phyloP scores from a whole-genome alignment of 306 rosid genomes.

The Herpetospermum pedunculosum region DNA sequence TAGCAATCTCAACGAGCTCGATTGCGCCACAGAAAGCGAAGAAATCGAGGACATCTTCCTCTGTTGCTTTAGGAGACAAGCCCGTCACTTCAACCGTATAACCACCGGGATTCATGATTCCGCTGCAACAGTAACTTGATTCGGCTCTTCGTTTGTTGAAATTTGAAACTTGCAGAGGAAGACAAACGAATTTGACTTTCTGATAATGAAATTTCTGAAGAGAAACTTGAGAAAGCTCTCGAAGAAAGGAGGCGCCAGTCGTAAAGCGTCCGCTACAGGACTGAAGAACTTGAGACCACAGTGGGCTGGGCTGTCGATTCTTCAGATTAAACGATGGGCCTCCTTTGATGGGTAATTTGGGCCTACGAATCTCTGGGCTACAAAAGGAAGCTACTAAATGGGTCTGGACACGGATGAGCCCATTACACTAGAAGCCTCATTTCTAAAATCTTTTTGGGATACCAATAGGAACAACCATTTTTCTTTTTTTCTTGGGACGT shows the following conservation, averaged over 20 bases:
- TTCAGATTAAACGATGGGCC: background rate
- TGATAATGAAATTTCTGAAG: background rate
- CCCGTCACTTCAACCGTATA: slow-evolving; percentile 67
- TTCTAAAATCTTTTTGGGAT: too few relatives aligned
- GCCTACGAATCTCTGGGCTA: background rate
- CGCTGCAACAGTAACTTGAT: background rate
- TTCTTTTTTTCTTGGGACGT: too few relatives aligned
- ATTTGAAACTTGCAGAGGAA: background rate
- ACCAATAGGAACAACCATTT: too few relatives aligned
- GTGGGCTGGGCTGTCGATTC: background rate
- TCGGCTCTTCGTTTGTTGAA: background rate
- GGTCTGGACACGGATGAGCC: background rate
- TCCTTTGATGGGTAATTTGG: background rate
- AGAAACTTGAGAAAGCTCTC: background rate
- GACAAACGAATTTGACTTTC: background rate
- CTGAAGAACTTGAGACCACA: background rate
- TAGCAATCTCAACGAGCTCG: slow-evolving; percentile 53
- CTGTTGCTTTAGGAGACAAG: slow-evolving; percentile 63
- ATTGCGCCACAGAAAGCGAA: slow-evolving; percentile 71
- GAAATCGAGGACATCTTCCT: slow-evolving; percentile 62
- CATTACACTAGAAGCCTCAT: background rate
- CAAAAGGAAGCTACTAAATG: background rate
- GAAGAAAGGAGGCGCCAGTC: background rate
- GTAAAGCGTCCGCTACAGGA: background rate
- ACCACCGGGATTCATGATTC: slow-evolving; percentile 40